A percentile compares a stretch with the other conserved stretches of the same genome.
phyloP scores from a whole-genome alignment of 495 filamentous ascomycete species.

The Podospora didyma region DNA sequence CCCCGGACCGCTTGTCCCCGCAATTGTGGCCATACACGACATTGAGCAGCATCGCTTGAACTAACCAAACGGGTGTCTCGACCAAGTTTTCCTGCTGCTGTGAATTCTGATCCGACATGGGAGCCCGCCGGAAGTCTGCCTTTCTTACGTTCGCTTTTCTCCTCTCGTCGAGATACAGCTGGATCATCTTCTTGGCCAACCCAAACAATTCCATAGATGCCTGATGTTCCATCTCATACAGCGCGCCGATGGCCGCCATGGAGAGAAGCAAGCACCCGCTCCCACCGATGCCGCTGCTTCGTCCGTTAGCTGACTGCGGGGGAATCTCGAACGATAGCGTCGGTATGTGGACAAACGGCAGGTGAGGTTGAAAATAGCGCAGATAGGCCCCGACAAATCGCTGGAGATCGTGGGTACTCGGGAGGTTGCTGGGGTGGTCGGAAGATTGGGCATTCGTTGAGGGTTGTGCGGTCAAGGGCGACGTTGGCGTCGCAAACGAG shows the following conservation, averaged over 20 bases:
- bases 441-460: slow-evolving; percentile 43
- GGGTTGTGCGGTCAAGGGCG: slow-evolving; percentile 56
- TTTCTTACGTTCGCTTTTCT: slow-evolving; percentile 85
- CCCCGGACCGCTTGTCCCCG: slow-evolving; percentile 82
- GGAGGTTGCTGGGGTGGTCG: slow-evolving; percentile 54
- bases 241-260: slow-evolving; percentile 91
- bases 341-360: slow-evolving; percentile 89
- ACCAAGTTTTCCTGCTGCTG: slow-evolving; percentile 60
- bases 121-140: slow-evolving; percentile 61
- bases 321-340: slow-evolving; percentile 87
- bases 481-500: slow-evolving; percentile 65
- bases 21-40: slow-evolving; percentile 95
- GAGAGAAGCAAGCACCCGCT: slow-evolving; percentile 88
- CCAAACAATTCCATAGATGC: slow-evolving; percentile 86
- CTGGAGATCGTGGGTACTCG: slow-evolving; percentile 87
- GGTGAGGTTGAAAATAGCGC: slow-evolving; percentile 89
- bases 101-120: slow-evolving; percentile 42
- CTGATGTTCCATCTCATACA: slow-evolving; percentile 83
- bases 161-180: slow-evolving; percentile 87
- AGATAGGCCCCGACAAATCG: slow-evolving; percentile 91
- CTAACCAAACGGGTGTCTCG: slow-evolving; percentile 90
- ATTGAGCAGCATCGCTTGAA: slow-evolving; percentile 98
- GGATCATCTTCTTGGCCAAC: slow-evolving; percentile 91
- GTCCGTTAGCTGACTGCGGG: slow-evolving; percentile 59
- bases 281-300: slow-evolving; percentile 67